Evolutionary conservation across 1,284 basidiomycete species (phyloP), one percentile per base, ranked within the genome.

Genomic region (Caloboletus firmus): DNA sequence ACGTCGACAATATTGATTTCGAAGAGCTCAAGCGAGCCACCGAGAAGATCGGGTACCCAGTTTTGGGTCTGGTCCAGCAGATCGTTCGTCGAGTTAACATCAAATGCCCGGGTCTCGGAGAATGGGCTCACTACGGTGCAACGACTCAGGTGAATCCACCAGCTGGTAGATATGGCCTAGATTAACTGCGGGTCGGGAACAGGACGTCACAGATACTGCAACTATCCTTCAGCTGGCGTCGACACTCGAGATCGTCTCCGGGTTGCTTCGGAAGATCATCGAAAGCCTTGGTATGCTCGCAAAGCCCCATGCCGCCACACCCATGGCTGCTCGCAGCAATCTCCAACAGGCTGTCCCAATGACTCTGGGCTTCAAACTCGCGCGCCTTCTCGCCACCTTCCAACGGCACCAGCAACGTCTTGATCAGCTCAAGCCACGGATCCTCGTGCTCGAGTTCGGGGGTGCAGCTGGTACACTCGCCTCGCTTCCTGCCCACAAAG

Each of bases 141-240:
- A 78, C 76, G 7, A 78, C 77, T 11, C 77, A 78, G 69, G 76
- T 76, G 49, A 46, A 15, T 17, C 18, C 13, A 18, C 18, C n/a
- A 2, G n/a, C 9, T 18, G 17, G 26, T 22, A 22, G 8, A n/a
- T 13, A 31, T 40, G 49, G 24, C 18, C 6, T 6, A 24, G 13
- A 10, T 41, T 36, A 36, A 52, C 30, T 6, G 18, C 15, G 13
- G 22, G 17, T 32, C 36, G 13, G 36, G 26, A 51, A 45, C 49
- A 77, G 77, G 76, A 79, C 56, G 74, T 78, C 2, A 76, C 73
- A 20, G 77, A 79, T 45, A 79, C 76, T 5, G 68, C 75, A 9
- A 77, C 75, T 0, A 58, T 76, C 36, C 67, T 77, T 13, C 76
- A 78, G 57, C 58, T 79, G 26, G 64, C 64, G 2, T 69, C 72